These are phyloP conservation scores for Talaromyces sp. DNA, from an alignment of 2,329 filamentous ascomycete genomes.

Conservation along the genomic window DNA sequence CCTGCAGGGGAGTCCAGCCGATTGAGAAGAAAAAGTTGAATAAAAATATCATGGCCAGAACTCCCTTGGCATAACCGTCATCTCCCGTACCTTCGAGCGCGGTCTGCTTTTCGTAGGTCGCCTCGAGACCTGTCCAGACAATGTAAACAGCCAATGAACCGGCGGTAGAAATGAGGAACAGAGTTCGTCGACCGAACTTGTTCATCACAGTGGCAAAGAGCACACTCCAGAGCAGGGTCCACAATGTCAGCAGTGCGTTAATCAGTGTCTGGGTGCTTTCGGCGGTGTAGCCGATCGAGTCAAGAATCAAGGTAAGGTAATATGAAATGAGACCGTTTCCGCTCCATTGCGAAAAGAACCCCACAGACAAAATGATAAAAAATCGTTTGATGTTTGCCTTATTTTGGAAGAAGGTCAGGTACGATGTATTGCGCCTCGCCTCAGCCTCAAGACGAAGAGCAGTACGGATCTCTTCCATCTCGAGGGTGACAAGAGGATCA, in stretches of 20 bases:
- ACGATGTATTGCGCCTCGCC: slow-evolving; percentile 55
- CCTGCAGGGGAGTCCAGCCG: slow-evolving; percentile 27
- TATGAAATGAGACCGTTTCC: slow-evolving; percentile 66
- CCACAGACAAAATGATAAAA: slow-evolving; percentile 3
- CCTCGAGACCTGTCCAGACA: slow-evolving; percentile 43
- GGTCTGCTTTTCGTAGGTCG: slow-evolving; percentile 42
- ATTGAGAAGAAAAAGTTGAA: slow-evolving; percentile 31
- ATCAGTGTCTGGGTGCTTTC: slow-evolving; percentile 7
- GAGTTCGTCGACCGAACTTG: slow-evolving; percentile 54
- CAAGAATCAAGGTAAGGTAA: slow-evolving; percentile 47
- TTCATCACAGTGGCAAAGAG: slow-evolving; percentile 56
- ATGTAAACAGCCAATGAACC: slow-evolving; percentile 40
- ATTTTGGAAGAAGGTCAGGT: slow-evolving; percentile 50
- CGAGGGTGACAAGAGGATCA: slow-evolving; percentile 32
- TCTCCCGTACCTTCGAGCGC: slow-evolving; percentile 17
- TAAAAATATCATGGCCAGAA: slow-evolving; percentile 25
- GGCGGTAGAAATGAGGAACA: slow-evolving; percentile 49
- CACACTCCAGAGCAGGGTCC: slow-evolving; percentile 59
- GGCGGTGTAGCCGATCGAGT: not conserved
- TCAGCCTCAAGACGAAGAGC: slow-evolving; percentile 48
- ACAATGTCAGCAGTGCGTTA: slow-evolving; percentile 29
- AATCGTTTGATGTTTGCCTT: slow-evolving; percentile 46
- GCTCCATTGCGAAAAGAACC: slow-evolving; percentile 56
- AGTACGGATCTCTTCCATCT: slow-evolving; percentile 34
- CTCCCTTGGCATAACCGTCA: slow-evolving; percentile 18